Evolutionary conservation across 148 eudicot species (phyloP).

Genomic region (Cornus controversa): DNA sequence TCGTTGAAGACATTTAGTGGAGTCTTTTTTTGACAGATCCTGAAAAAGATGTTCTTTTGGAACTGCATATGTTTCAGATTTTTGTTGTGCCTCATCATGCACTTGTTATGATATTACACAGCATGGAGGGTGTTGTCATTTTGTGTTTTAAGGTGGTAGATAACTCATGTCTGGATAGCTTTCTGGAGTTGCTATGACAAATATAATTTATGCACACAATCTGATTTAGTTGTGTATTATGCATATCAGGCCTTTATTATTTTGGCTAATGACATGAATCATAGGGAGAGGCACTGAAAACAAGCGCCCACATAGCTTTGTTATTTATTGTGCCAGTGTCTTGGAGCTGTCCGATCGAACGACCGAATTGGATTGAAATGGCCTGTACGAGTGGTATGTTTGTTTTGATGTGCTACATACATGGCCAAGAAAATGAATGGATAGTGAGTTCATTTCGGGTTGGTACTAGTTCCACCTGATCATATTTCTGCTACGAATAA

Average conservation of each 20-base stretch:
- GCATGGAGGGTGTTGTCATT: neutral
- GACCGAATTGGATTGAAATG: too few species aligned
- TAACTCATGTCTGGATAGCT: neutral
- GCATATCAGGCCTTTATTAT: neutral
- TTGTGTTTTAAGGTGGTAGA: neutral
- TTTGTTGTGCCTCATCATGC: neutral
- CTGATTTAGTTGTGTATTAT: neutral
- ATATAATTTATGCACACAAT: too few species aligned
- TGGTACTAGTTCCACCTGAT: too few species aligned
- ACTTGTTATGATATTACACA: neutral
- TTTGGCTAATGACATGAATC: too few species aligned
- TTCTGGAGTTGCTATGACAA: neutral
- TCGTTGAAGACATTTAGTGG: conserved; percentile 17
- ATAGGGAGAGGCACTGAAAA: too few species aligned
- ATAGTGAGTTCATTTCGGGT: too few species aligned
- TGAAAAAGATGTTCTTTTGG: neutral
- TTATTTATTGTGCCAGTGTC: neutral
- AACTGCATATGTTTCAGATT: too few species aligned
- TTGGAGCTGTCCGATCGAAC: neutral
- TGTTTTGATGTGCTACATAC: too few species aligned
- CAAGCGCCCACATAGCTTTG: too few species aligned
- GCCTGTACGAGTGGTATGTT: too few species aligned
- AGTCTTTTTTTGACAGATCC: neutral
- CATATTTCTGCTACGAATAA: too few species aligned
- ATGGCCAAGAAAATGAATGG: too few species aligned